phyloP scores from a whole-genome alignment of 176 grass and related monocot species.

The Tuctoria greenei region DNA sequence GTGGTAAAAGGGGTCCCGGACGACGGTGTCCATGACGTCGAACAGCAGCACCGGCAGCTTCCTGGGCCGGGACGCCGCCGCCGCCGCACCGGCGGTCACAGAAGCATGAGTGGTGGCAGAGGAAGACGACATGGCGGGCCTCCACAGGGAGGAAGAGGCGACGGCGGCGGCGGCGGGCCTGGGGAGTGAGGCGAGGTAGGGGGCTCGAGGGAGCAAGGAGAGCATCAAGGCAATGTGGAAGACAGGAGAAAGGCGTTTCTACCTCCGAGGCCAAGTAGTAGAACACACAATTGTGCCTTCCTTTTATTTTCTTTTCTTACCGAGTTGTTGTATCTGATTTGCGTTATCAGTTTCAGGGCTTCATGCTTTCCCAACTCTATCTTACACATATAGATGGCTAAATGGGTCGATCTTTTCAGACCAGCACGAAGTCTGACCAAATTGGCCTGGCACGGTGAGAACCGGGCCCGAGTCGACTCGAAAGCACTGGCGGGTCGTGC shows the following conservation, averaged over 20 bases:
- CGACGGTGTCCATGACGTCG: conserved; percentile 94
- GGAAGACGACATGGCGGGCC: conserved; percentile 17
- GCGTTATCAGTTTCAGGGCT: too few relatives aligned
- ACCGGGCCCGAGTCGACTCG: too few relatives aligned
- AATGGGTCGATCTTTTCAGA: too few relatives aligned
- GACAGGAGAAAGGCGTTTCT: neutral
- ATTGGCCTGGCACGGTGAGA: too few relatives aligned
- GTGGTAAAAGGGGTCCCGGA: conserved; percentile 90
- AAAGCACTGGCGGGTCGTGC: too few relatives aligned
- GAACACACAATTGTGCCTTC: neutral
- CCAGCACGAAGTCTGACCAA: too few relatives aligned
- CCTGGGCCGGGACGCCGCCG: conserved; percentile 2
- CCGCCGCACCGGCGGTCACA: neutral
- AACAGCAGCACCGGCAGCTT: conserved; percentile 82
- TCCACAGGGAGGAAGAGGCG: neutral
- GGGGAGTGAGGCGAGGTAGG: conserved; percentile 36
- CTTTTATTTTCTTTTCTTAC: neutral
- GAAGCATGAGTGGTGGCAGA: neutral
- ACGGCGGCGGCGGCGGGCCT: neutral
- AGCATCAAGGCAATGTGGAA: conserved; percentile 20
- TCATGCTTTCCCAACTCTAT: too few relatives aligned
- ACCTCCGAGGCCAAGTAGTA: neutral
- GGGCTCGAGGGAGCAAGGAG: conserved; percentile 35
- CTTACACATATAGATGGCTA: too few relatives aligned
- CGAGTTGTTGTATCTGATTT: too few relatives aligned